These are phyloP conservation scores for Kandelia obovata DNA, from an alignment of 345 rosid species.

Conservation along the genomic window DNA sequence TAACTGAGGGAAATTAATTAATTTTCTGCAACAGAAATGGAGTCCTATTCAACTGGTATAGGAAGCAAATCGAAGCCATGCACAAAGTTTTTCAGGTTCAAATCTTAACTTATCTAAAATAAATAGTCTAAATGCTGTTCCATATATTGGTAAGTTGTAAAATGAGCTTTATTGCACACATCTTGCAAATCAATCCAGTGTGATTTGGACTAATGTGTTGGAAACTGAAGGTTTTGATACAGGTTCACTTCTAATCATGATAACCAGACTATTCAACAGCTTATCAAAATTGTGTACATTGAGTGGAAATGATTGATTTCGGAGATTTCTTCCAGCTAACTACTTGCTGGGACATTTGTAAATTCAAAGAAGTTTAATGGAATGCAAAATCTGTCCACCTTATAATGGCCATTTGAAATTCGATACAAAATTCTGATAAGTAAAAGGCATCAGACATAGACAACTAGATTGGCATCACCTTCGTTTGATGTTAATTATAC, in stretches of 20 bases:
- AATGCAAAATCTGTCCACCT: conserved; percentile 27
- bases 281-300: neutral
- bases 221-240: conserved; percentile 56
- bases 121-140: conserved; percentile 40
- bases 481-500: neutral
- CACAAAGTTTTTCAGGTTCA: conserved; percentile 98
- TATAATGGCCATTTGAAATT: conserved; percentile 23
- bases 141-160: conserved; percentile 32
- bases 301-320: conserved; percentile 42
- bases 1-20: conserved; percentile 62
- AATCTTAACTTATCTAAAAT: conserved; percentile 66
- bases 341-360: conserved; percentile 37
- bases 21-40: conserved; percentile 79
- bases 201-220: conserved; percentile 61
- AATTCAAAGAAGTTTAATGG: conserved; percentile 41
- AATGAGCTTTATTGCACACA: conserved; percentile 22
- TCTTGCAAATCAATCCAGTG: conserved; percentile 32
- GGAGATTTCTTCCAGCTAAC: conserved; percentile 38
- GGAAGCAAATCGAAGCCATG: conserved; percentile 98
- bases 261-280: conserved; percentile 37
- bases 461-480: conserved; percentile 12
- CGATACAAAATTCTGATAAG: conserved; percentile 13
- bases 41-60: conserved; percentile 74
- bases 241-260: conserved; percentile 55
- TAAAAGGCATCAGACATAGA: conserved; percentile 15